phyloP scores from a whole-genome alignment of 2,329 filamentous ascomycete species.

The Ophiostoma novo-ulmi region DNA sequence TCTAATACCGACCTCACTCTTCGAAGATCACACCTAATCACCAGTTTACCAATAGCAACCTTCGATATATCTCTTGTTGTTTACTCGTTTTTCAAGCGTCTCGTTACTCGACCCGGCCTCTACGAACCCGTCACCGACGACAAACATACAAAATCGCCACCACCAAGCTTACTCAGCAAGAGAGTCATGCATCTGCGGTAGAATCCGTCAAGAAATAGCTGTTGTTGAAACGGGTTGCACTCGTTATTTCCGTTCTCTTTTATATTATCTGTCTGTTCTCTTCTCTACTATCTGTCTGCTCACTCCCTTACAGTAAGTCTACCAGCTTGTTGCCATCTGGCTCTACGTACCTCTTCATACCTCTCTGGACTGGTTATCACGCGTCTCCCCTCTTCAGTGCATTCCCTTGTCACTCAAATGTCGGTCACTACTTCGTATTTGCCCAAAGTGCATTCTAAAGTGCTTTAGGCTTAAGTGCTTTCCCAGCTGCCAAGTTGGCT shows the following conservation, averaged over 20 bases:
- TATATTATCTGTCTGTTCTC: neutral
- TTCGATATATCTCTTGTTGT: neutral
- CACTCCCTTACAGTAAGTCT: neutral
- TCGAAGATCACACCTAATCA: neutral
- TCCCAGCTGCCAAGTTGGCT: neutral
- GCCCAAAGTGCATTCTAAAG: conserved; percentile 10
- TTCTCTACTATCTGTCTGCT: neutral
- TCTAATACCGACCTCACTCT: neutral
- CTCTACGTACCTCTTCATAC: neutral
- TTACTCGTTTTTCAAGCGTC: neutral
- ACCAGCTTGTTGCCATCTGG: neutral
- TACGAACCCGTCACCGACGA: neutral
- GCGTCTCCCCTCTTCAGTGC: neutral
- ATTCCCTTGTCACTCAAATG: neutral
- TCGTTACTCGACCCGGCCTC: neutral
- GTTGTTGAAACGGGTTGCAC: neutral
- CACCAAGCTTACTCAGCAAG: neutral
- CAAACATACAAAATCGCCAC: neutral
- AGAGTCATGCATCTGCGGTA: neutral
- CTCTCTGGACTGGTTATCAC: neutral
- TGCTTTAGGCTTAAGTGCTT: neutral
- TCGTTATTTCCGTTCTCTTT: neutral
- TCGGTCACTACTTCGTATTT: neutral
- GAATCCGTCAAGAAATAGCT: neutral
- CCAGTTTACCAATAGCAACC: neutral